Conservation (phyloP, 148 eudicot species). For the Camellia sinensis region DNA sequence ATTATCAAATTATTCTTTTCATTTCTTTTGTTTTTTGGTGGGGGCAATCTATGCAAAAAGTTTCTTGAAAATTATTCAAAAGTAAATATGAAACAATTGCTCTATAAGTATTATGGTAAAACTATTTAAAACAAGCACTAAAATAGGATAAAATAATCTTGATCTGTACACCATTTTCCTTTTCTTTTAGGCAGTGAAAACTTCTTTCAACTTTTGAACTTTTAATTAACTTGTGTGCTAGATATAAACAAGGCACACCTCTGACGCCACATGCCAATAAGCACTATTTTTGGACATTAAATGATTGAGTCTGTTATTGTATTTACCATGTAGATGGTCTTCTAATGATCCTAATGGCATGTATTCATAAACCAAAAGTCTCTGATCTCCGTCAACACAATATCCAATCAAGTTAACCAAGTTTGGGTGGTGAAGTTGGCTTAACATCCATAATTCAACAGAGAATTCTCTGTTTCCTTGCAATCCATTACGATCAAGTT, state of each 20-base stretch:
- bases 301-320: neutral
- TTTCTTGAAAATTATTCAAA: neutral
- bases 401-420: too few species aligned
- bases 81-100: neutral
- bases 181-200: neutral
- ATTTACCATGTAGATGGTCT: conserved; percentile 61
- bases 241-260: neutral
- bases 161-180: neutral
- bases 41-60: too few species aligned
- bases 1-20: too few species aligned
- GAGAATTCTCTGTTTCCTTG: conserved; percentile 62
- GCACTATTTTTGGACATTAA: neutral
- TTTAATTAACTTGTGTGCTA: neutral
- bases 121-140: neutral
- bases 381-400: too few species aligned
- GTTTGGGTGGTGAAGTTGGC: conserved; percentile 49
- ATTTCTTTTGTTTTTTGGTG: too few species aligned
- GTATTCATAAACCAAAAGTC: too few species aligned
- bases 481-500: conserved; percentile 60
- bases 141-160: neutral
- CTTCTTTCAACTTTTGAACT: neutral
- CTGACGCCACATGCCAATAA: neutral
- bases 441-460: conserved; percentile 59
- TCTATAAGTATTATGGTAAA: neutral
- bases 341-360: conserved; percentile 58